Base-by-base conservation (phyloP, 164 flowering plant species). In the Dillenia turbinata region DNA sequence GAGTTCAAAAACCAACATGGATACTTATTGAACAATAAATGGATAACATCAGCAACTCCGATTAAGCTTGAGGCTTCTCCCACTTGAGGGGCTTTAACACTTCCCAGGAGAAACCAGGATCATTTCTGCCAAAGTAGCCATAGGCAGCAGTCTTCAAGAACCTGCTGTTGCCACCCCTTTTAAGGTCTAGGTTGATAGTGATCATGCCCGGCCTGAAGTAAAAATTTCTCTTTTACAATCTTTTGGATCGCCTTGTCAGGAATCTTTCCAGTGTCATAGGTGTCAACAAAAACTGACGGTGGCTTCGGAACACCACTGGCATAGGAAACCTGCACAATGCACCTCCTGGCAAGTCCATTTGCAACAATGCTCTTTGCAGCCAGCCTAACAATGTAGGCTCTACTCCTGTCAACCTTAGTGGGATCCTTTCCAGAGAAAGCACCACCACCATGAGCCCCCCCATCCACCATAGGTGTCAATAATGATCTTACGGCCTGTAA, bases 251-350 rank as follows among this genome's bases (percentile, higher is more conserved):
- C 85, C 67, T 63, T 78, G 73, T 81, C 85, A 0, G 81, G 80
- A 52, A 79, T 77, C 70, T 70, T 79, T n/a, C 85, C 83, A 3
- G 87, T 83, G 0, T 67, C 73, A 13, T 77, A 83, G 0, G 75
- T 64, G 53, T 83, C 83, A 0, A 83, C 88, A 59, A 79, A 83
- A 3, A 83, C 82, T 0, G 88, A 83, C 71, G 81, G 57, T 0
- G 88, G 88, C 67, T 83, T 85, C 0, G 88, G 85, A n/a, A 83
- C 88, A 52, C 85, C 88, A 71, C 81, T 83, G 62, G 88, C 88
- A 55, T 83, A 83, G 0, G 88, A 83, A 2, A 83, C 85, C 68
- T 83, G 88, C 51, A 83, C 88, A 64, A 81, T 77, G 82, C 82
- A 77, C 55, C 83, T 67, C 61, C 85, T 68, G 9, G 88, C 88